Conservation (phyloP, 2,329 filamentous ascomycete species). For the Kalaharituber pfeilii region DNA sequence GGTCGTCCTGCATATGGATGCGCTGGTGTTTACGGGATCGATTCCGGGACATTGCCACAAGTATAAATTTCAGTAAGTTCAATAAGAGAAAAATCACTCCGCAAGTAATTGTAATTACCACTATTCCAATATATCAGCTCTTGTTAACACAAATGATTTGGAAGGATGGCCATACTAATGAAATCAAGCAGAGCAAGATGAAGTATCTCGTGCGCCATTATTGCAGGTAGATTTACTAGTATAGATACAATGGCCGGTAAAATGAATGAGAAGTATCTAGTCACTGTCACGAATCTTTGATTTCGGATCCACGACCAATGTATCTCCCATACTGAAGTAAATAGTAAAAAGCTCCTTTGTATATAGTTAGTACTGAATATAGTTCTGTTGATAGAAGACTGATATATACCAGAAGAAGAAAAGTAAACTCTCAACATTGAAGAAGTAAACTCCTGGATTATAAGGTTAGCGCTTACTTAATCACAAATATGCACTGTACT, state of each 20-base stretch:
- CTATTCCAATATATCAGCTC: conserved; percentile 4
- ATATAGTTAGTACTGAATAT: not conserved
- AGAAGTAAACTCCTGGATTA: conserved; percentile 11
- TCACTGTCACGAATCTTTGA: conserved; percentile 10
- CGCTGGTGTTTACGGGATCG: conserved; percentile 7
- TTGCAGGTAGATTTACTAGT: conserved; percentile 5
- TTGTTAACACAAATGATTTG: not conserved
- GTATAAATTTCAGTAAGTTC: conserved; percentile 8
- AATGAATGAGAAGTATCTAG: conserved; percentile 12
- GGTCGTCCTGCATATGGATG: conserved; percentile 11
- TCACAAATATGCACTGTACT: not conserved
- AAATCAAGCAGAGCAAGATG: conserved; percentile 8
- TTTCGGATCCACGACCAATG: conserved; percentile 5
- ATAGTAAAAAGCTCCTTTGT: conserved; percentile 10
- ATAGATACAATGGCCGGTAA: conserved; percentile 7
- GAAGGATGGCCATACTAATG: conserved; percentile 7
- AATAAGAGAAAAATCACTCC: conserved; percentile 12
- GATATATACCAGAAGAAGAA: conserved; percentile 14
- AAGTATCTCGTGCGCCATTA: conserved; percentile 3
- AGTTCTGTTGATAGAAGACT: not conserved
- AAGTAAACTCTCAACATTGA: conserved; percentile 13
- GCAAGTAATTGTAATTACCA: conserved; percentile 11
- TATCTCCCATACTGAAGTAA: conserved; percentile 14
- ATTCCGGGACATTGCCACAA: conserved; percentile 7
- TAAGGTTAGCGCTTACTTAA: conserved; percentile 1